Base-by-base conservation (phyloP, 1,139 yeast species). In the Waltiozyma sp. region DNA sequence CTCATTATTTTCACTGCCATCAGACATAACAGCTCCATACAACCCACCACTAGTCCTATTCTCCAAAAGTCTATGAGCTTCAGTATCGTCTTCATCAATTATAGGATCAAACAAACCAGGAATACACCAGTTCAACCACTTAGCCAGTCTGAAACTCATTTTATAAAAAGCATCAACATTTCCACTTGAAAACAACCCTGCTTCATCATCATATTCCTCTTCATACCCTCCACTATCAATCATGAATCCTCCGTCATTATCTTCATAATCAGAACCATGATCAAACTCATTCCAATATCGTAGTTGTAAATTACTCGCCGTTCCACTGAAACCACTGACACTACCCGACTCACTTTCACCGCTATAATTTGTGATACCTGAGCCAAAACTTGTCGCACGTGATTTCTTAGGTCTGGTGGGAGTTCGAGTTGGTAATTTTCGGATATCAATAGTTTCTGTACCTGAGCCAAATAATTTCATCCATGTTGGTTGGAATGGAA, bases 271-370 rank as follows among this genome's bases (percentile, higher is more conserved):
- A 34, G 75, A 78, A 1, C 78, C 81, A 51, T 79, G 73, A 54
- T 80, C 87, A 56, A 80, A 80, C 58, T 80, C 87, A 55, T 80
- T 80, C 87, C 87, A 80, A 55, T 80, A 80, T 41, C 82, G 63
- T 16, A 51, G 50, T 62, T 40, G 64, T 59, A 21, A 21, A 4
- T n/a, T 33, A 9, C 16, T 58, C 50, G 40, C 37, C 61, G 66
- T 48, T 62, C 60, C 57, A 34, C 57, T 58, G 26, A 62, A 53
- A 34, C 41, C 40, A 15, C 11, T 15, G 19, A 9, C 36, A 33
- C 13, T 15, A 18, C 19, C n/a, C 4, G 23, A 21, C 23, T 26
- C 31, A 26, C 31, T 14, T 26, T 14, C 31, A 26, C 13, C n/a
- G 13, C 31, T 26, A 14, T 11, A 26, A 26, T 14, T 26, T 26